Evolutionary conservation across 2,329 filamentous ascomycete species (phyloP), one percentile per base, ranked within the genome.

Genomic region (Fusarium setosum): DNA sequence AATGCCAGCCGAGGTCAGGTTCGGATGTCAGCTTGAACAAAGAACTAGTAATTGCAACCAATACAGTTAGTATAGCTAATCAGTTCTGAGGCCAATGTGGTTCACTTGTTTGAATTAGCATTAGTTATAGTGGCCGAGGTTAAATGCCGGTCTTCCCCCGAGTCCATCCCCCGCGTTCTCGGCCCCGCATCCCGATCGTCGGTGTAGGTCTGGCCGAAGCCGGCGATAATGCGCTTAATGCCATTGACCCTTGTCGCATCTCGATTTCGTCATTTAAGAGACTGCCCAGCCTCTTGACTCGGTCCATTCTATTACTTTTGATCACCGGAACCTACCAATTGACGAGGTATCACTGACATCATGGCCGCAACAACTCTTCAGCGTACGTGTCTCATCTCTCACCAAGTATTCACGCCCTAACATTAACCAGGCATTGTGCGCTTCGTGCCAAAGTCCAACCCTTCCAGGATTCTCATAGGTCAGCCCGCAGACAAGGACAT

Each of bases 361-460:
- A 71, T 71, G 69, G 67, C 67, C 31, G 58, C 69, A 56, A 29
- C 69, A 49, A 35, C 58, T 48, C 65, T 72, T 24, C 69, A 71
- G 47, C 69, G 69, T 63, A 58, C 41, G 55, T 59, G n/a, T n/a
- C 26, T 45, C 23, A 17, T 34, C 10, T 5, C 29, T 4, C n/a
- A n/a, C 7, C n/a, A 11, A 34, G 9, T 9, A 5, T 26, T 38
- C 40, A 42, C 32, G 24, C 17, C 15, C 34, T 42, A 29, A 24
- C 42, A 48, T 41, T 13, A 8, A 18, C 20, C 6, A 88, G 86
- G 86, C 73, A 82, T 89, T 58, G 85, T 88, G 66, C 85, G 87
- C 51, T 89, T 89, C 69, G 73, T 84, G 17, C 84, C 87, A 52
- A 84, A 82, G 70, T 82, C 81, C 6, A 81, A 84, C 45, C 73